These are phyloP conservation scores for Eucalyptus coolabah DNA, from an alignment of 345 rosid species.

Conservation along the genomic window DNA sequence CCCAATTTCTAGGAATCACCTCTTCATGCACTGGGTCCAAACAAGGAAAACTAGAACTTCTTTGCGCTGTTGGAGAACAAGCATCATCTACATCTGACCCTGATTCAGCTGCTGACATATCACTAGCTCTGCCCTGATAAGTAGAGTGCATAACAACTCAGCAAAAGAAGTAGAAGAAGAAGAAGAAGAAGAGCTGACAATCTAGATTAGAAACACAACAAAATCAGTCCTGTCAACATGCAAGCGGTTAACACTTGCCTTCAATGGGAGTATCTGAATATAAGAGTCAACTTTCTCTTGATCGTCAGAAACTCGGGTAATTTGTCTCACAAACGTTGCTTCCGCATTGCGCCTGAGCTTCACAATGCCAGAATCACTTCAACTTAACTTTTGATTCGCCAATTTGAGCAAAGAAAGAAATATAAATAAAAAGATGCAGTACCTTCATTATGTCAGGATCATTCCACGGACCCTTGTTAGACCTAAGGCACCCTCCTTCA, in stretches of 20 bases:
- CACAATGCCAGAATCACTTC: background rate
- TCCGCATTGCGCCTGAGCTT: conserved; percentile 61
- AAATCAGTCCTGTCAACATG: background rate
- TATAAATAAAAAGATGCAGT: background rate
- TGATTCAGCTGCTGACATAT: conserved; percentile 41
- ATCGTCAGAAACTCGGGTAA: conserved; percentile 37
- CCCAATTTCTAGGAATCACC: conserved; percentile 26
- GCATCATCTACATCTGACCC: conserved; percentile 54
- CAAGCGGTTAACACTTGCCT: conserved; percentile 21
- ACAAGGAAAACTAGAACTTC: conserved; percentile 22
- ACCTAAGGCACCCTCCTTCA: conserved; percentile 87
- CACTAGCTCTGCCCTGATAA: conserved; percentile 42
- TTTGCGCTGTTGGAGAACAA: conserved; percentile 26
- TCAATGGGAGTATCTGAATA: conserved; percentile 31
- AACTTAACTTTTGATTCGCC: background rate
- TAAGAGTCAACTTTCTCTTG: conserved; percentile 28
- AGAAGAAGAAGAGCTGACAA: background rate
- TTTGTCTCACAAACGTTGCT: conserved; percentile 43
- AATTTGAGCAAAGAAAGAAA: background rate
- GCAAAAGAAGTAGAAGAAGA: background rate
- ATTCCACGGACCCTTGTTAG: conserved; percentile 95
- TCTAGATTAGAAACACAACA: background rate
- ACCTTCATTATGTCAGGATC: conserved; percentile 93
- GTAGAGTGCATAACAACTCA: background rate
- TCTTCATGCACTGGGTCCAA: conserved; percentile 47